Conservation (phyloP, 192 early-diverging fungal species). For the Coemansia sp. region DNA sequence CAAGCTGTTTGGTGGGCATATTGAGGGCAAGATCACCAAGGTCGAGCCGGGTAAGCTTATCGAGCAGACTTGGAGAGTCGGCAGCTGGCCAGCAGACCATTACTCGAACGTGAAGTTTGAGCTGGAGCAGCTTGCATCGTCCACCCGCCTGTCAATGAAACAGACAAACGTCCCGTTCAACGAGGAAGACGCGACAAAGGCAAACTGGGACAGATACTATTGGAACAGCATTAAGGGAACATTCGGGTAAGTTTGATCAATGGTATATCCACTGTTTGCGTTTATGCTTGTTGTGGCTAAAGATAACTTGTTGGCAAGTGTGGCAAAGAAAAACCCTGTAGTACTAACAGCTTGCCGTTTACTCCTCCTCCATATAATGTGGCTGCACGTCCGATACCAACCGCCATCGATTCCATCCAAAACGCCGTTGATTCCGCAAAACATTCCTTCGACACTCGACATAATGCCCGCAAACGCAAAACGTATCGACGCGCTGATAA, state of each 20-base stretch:
- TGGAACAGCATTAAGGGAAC: conserved; percentile 90
- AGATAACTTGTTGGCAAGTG: not conserved
- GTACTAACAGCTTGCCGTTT: conserved; percentile 52
- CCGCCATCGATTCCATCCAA: conserved; percentile 12
- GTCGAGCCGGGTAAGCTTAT: conserved; percentile 76
- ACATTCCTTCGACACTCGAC: not conserved
- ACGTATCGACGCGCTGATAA: conserved; percentile 3
- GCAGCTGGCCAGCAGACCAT: conserved; percentile 85
- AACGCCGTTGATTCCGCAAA: not conserved
- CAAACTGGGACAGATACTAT: conserved; percentile 92
- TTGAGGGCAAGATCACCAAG: conserved; percentile 76
- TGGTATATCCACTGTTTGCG: not conserved
- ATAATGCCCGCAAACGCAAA: conserved; percentile 31
- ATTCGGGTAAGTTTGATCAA: conserved; percentile 77
- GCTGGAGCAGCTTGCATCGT: conserved; percentile 71
- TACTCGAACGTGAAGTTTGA: conserved; percentile 79
- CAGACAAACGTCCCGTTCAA: conserved; percentile 88
- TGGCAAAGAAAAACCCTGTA: conserved; percentile 12
- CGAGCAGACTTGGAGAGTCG: conserved; percentile 84
- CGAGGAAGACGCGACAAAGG: conserved; percentile 80
- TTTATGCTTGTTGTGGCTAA: not conserved
- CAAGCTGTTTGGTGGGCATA: conserved; percentile 86
- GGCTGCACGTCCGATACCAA: not conserved
- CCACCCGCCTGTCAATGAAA: conserved; percentile 67
- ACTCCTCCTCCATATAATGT: conserved; percentile 36